Conservation (phyloP, 1,139 yeast species). For the Lodderomyces metapsilosis region DNA sequence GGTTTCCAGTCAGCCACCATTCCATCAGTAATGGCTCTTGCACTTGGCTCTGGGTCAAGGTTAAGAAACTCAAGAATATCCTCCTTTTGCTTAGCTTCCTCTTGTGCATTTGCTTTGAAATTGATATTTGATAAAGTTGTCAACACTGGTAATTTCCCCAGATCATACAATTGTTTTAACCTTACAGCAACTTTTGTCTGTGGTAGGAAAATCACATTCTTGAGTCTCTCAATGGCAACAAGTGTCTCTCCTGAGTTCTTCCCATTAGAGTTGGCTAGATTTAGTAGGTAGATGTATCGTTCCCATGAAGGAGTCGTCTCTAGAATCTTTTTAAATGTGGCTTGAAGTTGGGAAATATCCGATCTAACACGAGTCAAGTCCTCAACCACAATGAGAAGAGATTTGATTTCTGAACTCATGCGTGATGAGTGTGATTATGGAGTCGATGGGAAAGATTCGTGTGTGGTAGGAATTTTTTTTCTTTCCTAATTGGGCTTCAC, state of each 20-base stretch:
- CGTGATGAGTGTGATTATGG: background rate
- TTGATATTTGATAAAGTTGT: slow-evolving; percentile 31
- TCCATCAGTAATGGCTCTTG: background rate
- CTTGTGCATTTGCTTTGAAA: slow-evolving; percentile 16
- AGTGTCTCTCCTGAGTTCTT: background rate
- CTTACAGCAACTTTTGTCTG: slow-evolving; percentile 41
- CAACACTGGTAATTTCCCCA: slow-evolving; percentile 33
- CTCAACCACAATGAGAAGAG: slow-evolving; percentile 23
- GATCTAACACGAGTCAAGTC: slow-evolving; percentile 44
- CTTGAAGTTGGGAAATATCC: slow-evolving; percentile 45
- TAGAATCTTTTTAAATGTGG: slow-evolving; percentile 35
- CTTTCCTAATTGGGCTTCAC: too few species aligned
- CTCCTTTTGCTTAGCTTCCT: background rate
- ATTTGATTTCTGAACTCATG: slow-evolving; percentile 3
- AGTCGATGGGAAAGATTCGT: too few species aligned
- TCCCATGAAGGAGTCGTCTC: slow-evolving; percentile 33
- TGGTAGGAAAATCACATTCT: slow-evolving; percentile 24
- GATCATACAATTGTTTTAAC: slow-evolving; percentile 33
- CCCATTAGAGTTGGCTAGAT: background rate
- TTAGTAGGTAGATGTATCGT: slow-evolving; percentile 18
- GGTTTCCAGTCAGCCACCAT: background rate
- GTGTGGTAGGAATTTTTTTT: too few species aligned
- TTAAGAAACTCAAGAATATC: background rate
- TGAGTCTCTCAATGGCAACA: slow-evolving; percentile 15
- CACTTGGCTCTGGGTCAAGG: background rate